Evolutionary conservation across 2,329 filamentous ascomycete species (phyloP), one percentile per base, ranked within the genome.

Genomic region (Zymoseptoria crescenta): DNA sequence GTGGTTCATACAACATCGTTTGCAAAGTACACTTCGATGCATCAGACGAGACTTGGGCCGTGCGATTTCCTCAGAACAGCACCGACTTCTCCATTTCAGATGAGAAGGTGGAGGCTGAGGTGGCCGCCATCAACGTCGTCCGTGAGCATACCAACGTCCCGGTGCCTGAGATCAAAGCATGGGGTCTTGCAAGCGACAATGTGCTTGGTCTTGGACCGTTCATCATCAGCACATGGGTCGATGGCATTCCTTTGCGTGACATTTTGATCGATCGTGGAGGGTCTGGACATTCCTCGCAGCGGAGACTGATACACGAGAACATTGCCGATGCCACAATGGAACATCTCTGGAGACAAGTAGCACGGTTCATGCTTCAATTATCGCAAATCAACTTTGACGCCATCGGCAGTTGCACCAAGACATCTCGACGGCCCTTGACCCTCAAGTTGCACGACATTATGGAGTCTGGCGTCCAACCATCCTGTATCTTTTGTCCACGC

Each of bases 1-100:
- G 74, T 19, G 56, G 59, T 10, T 54, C 56, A 8, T 62, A 53
- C 50, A 69, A 67, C 62, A 80, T 10, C 64, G 69, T 0, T 63
- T 66, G 53, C 41, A 52, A 24, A 2, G 48, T 62, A n/a, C 41
- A 16, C 29, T 62, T 60, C 54, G 35, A 45, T 13, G 16, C 41
- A 10, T 57, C 60, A 29, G 55, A 30, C 3, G 52, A 54, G 10
- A 59, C 56, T 49, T 64, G 62, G 58, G 51, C 56, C 13, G 58
- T 63, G 20, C 58, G 61, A 27, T 58, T 61, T 28, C 56, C 60
- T 16, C 27, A 50, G 50, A 49, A 49, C 30, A 59, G 62, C 52
- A 56, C 55, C 24, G 51, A 41, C 21, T 29, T 64, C 13, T n/a
- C 58, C 20, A n/a, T 45, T n/a, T 45, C 35, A 4, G 62, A 64